Conservation (phyloP, 352 stramenopile genomes). For the Phytophthora cryptogea region DNA sequence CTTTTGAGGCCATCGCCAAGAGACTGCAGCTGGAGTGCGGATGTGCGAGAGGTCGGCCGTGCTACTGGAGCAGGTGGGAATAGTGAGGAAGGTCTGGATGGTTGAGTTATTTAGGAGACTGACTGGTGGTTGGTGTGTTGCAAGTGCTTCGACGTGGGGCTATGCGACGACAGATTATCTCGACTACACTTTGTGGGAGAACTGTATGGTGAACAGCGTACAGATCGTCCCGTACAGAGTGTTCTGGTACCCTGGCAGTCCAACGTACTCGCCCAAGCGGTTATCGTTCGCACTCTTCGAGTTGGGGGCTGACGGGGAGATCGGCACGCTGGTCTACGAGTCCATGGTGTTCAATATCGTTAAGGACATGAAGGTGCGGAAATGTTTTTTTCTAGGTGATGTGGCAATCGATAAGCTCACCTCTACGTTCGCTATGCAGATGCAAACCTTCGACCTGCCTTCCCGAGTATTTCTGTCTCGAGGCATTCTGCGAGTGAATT, state of each 20-base stretch:
- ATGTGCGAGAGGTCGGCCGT: constrained; percentile 61
- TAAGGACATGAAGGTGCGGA: constrained; percentile 60
- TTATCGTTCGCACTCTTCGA: constrained; percentile 72
- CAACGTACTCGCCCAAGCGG: constrained; percentile 64
- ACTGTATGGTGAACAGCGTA: constrained; percentile 50
- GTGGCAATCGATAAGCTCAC: neutral
- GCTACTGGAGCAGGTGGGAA: constrained; percentile 83
- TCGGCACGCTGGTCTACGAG: constrained; percentile 43
- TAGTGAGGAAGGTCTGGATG: neutral
- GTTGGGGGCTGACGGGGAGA: constrained; percentile 21
- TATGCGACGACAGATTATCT: constrained; percentile 57
- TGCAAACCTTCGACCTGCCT: constrained; percentile 63
- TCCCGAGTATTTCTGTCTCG: constrained; percentile 47
- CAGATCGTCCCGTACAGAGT: constrained; percentile 76
- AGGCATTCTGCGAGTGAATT: constrained; percentile 58
- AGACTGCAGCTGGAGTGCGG: constrained; percentile 67
- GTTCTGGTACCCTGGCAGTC: constrained; percentile 76
- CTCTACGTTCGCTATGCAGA: constrained; percentile 22
- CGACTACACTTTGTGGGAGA: constrained; percentile 55
- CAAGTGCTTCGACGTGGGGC: constrained; percentile 48
- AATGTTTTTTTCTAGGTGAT: neutral
- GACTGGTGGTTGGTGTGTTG: constrained; percentile 9
- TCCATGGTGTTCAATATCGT: constrained; percentile 56
- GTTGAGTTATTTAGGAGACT: neutral
- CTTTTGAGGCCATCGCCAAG: constrained; percentile 48